phyloP scores from a whole-genome alignment of 169 alveolate genomes.

The Plasmodium ovale region DNA sequence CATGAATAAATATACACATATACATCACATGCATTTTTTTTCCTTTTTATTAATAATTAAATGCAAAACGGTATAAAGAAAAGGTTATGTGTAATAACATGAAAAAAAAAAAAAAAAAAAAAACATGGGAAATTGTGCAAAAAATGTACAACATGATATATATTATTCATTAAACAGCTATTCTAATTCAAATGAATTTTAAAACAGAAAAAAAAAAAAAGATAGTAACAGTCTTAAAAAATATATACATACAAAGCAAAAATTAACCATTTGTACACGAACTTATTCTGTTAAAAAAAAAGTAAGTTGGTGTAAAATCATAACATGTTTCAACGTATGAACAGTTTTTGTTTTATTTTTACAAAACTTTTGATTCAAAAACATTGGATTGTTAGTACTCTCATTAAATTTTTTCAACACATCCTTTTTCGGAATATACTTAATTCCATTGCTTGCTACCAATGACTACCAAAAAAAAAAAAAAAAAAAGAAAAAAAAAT shows the following conservation, averaged over 20 bases:
- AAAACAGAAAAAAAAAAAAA: constrained; percentile 32
- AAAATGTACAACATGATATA: constrained; percentile 13
- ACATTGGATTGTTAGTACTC: no score
- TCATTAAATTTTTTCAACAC: neutral
- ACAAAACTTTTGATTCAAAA: neutral
- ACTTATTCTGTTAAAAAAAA: no score
- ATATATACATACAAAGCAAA: neutral
- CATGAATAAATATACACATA: neutral
- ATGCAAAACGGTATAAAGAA: neutral
- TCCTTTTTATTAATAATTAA: neutral
- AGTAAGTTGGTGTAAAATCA: neutral
- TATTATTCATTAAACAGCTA: neutral
- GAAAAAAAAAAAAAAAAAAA: constrained; percentile 19
- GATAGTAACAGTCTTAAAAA: neutral
- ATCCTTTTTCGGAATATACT: neutral
- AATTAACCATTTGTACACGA: no score
- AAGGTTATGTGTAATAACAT: neutral
- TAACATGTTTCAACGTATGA: neutral
- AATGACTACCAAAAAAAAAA: constrained; percentile 42
- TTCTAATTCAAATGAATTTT: constrained; percentile 35
- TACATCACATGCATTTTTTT: neutral
- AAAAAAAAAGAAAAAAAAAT: constrained; percentile 33
- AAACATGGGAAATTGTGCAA: constrained; percentile 1
- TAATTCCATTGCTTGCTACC: constrained; percentile 68
- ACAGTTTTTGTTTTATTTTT: neutral